These are phyloP conservation scores for Candida fluviatilis DNA, from an alignment of 805 yeast species.

Conservation along the genomic window DNA sequence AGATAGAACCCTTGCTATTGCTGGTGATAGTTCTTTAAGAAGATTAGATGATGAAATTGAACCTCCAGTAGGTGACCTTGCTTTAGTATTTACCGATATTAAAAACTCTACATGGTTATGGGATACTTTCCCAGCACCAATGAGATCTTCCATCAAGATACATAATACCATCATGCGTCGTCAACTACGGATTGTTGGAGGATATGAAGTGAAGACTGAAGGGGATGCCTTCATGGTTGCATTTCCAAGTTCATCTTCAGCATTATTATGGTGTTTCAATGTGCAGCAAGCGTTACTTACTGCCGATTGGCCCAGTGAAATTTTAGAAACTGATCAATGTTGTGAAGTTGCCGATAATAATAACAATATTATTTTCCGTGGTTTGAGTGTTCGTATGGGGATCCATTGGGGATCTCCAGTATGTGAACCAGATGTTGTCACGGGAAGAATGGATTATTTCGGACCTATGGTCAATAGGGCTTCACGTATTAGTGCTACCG, in stretches of 20 bases:
- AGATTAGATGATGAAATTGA: slow-evolving; percentile 85
- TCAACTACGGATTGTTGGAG: slow-evolving; percentile 87
- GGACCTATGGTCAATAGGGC: slow-evolving; percentile 99
- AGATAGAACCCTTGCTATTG: slow-evolving; percentile 31
- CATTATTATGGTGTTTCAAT: slow-evolving; percentile 89
- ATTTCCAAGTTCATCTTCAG: slow-evolving; percentile 87
- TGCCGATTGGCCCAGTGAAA: slow-evolving; percentile 96
- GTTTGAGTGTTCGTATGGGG: slow-evolving; percentile 96
- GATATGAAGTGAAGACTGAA: slow-evolving; percentile 97
- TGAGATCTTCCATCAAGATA: slow-evolving; percentile 94
- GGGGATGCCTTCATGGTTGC: slow-evolving; percentile 99
- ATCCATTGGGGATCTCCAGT: slow-evolving; percentile 98
- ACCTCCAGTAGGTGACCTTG: slow-evolving; percentile 92
- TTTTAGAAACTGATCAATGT: slow-evolving; percentile 79
- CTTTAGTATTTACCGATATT: slow-evolving; percentile 96
- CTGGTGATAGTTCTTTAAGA: slow-evolving; percentile 69
- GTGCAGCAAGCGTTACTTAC: slow-evolving; percentile 78
- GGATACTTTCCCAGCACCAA: slow-evolving; percentile 90
- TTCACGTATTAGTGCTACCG: slow-evolving; percentile 87
- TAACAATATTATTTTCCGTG: slow-evolving; percentile 65
- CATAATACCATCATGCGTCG: slow-evolving; percentile 95
- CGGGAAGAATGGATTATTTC: slow-evolving; percentile 96
- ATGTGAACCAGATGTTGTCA: slow-evolving; percentile 89
- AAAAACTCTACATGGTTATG: slow-evolving; percentile 89
- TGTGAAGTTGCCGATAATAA: slow-evolving; percentile 67